phyloP scores from a whole-genome alignment of 2,329 filamentous ascomycete species.

The Periconia sp. region DNA sequence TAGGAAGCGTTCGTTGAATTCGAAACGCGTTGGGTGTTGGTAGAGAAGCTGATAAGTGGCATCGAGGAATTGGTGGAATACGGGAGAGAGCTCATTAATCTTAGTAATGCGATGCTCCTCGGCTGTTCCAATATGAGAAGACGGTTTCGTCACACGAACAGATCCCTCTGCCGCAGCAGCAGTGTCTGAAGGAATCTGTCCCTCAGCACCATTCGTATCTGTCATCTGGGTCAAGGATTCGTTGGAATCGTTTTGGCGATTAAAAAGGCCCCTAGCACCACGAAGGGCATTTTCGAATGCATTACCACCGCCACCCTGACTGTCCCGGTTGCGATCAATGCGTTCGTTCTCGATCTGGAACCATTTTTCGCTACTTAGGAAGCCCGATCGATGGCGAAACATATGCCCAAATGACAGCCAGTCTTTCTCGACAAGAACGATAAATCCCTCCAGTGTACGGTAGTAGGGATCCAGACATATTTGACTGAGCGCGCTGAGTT shows the following conservation, averaged over 20 bases:
- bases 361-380: conserved; percentile 90
- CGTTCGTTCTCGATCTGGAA: conserved; percentile 85
- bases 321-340: conserved; percentile 58
- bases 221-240: conserved; percentile 64
- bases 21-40: conserved; percentile 87
- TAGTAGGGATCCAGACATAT: conserved; percentile 96
- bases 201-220: conserved; percentile 58
- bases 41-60: conserved; percentile 88
- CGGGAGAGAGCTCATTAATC: conserved; percentile 89
- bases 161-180: conserved; percentile 48
- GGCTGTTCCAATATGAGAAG: conserved; percentile 47
- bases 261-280: conserved; percentile 89
- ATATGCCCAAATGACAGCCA: conserved; percentile 98
- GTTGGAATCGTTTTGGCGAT: conserved; percentile 73
- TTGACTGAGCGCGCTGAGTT: conserved; percentile 89
- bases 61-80: conserved; percentile 98
- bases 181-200: conserved; percentile 54
- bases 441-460: conserved; percentile 91
- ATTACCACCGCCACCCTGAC: conserved; percentile 63
- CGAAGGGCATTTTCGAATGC: conserved; percentile 85
- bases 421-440: conserved; percentile 93
- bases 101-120: conserved; percentile 73
- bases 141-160: conserved; percentile 33
- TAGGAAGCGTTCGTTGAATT: conserved; percentile 95
- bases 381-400: conserved; percentile 91